Conservation (phyloP, 352 stramenopile species). For the Paralagenidium karlingii region DNA sequence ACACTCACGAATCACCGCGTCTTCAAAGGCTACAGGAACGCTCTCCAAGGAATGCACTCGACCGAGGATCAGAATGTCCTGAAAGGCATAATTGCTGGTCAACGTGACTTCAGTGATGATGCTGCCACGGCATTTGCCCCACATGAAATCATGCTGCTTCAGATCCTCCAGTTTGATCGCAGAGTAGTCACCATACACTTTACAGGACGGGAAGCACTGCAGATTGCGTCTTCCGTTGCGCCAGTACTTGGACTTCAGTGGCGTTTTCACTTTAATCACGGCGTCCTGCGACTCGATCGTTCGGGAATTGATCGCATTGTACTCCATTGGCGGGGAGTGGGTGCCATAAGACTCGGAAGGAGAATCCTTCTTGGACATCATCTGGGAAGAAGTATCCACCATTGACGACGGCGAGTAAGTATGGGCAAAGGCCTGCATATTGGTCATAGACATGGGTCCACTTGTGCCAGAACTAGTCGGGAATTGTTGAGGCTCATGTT, state of each 20-base stretch:
- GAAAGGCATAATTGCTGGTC: constrained; percentile 69
- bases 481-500: too few species aligned
- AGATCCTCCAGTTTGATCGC: constrained; percentile 82
- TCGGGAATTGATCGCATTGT: too few species aligned
- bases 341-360: too few species aligned
- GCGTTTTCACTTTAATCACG: constrained; percentile 82
- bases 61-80: constrained; percentile 66
- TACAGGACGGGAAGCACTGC: constrained; percentile 82
- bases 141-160: constrained; percentile 86
- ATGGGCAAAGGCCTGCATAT: too few species aligned
- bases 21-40: constrained; percentile 71
- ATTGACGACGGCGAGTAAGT: too few species aligned
- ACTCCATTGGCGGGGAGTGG: too few species aligned
- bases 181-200: constrained; percentile 85
- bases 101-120: constrained; percentile 73
- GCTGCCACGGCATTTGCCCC: constrained; percentile 78
- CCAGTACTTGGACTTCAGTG: constrained; percentile 83
- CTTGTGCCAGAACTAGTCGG: too few species aligned
- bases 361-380: too few species aligned
- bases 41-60: constrained; percentile 79
- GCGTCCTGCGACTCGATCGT: too few species aligned
- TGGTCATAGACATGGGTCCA: too few species aligned
- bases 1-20: constrained; percentile 71
- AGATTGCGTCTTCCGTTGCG: constrained; percentile 83
- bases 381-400: too few species aligned